Evolutionary conservation across 2,329 filamentous ascomycete genomes (phyloP), one percentile per base, ranked within the genome.

Genomic region (Arthrobotrys entomopaga): DNA sequence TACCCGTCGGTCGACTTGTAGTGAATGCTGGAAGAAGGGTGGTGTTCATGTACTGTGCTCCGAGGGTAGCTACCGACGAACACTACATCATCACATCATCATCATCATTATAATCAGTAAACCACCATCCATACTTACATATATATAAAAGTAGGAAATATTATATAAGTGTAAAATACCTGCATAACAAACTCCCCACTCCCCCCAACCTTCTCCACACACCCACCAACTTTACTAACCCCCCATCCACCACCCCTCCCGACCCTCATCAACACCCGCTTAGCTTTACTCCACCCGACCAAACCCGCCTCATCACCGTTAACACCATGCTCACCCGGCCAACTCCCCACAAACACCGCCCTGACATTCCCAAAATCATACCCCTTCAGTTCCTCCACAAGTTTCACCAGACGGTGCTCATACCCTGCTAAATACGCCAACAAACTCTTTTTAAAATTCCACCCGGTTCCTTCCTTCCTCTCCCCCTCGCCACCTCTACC

Each of bases 201-300:
- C 80, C 38, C 79, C 75, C 19, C 82, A 78, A 69, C 84, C 80
- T 73, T 82, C 82, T 13, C 82, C 78, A 13, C 75, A 38, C n/a
- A 58, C 19, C 42, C 77, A 13, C 42, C 43, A 43, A 24, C 20
- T 22, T 65, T 52, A 15, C 64, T 69, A 20, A 56, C 58, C 0
- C 64, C 49, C 19, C 59, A 34, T 11, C 56, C 54, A 20, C 65
- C 46, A n/a, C 70, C 70, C 43, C 70, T 74, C 20, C 70, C 70
- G 24, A 77, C 66, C 38, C 72, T 76, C 43, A 82, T 81, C 7
- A 96, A 82, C 0, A 86, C 84, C 53, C 87, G 84, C 76, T 85
- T 85, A 10, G 96, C 79, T 1, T 86, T 90, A 1, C 86, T 83
- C 91, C 92, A 96, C 92, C 93, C 87, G 90, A 96, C n/a, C 84